Base-by-base conservation (phyloP, 805 yeast species). In the Candida alai region DNA sequence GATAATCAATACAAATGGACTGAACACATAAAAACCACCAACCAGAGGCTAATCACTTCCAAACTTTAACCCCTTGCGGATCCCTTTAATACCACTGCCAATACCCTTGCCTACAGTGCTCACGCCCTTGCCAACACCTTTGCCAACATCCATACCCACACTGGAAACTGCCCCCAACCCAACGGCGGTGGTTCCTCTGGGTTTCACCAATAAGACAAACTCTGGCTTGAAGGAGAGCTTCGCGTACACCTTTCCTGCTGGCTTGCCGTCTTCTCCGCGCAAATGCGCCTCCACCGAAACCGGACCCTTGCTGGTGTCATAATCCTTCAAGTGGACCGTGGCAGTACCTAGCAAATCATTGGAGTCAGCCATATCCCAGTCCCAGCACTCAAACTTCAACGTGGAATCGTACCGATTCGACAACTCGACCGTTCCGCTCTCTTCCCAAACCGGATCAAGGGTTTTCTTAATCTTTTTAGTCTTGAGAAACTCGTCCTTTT, bases 291-390 rank as follows among this genome's bases (percentile, higher is more conserved):
- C 76, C 37, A 73, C 52, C 12, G 73, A 78, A 34, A 71, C 67
- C 4, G 88, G 84, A 43, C 78, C 77, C 17, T 38, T 37, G 7
- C 35, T 45, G 18, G 44, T 42, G 28, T 48, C 46, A 29, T 48
- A 43, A 10, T 76, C 74, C 0, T 74, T 56, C 37, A 90, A 61
- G 8, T 74, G 70, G 36, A 88, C 54, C 15, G 52, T 47, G 7
- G 78, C 84, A 20, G 64, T 66, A 37, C 97, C 95, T 36, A 93
- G 68, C 43, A 69, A 65, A 58, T 93, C 99, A 58, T 93, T 90
- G 40, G 74, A 76, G 39, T 80, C 87, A 45, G 96, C 96, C 44
- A 90, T 76, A 60, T 93, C 99, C 96, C 97, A 90, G 56, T 93
- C 99, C 51, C 54, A 70, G 11, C 84, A 76, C 37, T 69, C 74